Base-by-base conservation (phyloP, 768 basidiomycete genomes). In the Boletus rubescentipes region DNA sequence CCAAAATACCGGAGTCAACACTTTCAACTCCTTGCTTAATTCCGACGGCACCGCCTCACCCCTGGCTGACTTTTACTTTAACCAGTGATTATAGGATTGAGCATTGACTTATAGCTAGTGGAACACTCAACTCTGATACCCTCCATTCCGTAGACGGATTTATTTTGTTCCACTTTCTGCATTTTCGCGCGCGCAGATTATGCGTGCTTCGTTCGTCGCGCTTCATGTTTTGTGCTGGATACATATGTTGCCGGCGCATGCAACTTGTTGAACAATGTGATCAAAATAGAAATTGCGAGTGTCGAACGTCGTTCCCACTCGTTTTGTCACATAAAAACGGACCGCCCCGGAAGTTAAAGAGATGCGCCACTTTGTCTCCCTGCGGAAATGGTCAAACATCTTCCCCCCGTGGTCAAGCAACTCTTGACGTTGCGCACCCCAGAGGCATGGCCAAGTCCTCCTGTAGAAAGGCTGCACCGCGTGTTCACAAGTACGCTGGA, bases 321-420 rank as follows among this genome's bases (percentile, higher is more conserved):
- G 20, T 16, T 29, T 15, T 23, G 30, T 54, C 49, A 18, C 46
- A 46, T n/a, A n/a, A n/a, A n/a, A n/a, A n/a, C n/a, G n/a, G 51
- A 39, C 30, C 18, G 36, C 30, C 6, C 34, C 16, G 38, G 26
- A 41, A 20, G 36, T 46, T 15, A 34, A 15, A 16, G 26, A 12
- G 38, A 47, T 40, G 36, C 40, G 37, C 49, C 45, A n/a, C 42
- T 35, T 45, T 41, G 48, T 51, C 16, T 36, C 18, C 36, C 23
- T 35, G 34, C 43, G 51, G 50, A 58, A 48, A 71, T 70, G 63
- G 73, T 79, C 59, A 74, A 67, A 53, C 75, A 77, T 36, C 74
- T 94, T 21, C 82, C 90, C 2, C 76, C 84, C 2, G 64, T 78
- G 10, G 72, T 95, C 61, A 95, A 91, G 75, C 86, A 86, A 18